Base-by-base conservation (phyloP, 805 yeast species). In the Pichia phayaonensis region DNA sequence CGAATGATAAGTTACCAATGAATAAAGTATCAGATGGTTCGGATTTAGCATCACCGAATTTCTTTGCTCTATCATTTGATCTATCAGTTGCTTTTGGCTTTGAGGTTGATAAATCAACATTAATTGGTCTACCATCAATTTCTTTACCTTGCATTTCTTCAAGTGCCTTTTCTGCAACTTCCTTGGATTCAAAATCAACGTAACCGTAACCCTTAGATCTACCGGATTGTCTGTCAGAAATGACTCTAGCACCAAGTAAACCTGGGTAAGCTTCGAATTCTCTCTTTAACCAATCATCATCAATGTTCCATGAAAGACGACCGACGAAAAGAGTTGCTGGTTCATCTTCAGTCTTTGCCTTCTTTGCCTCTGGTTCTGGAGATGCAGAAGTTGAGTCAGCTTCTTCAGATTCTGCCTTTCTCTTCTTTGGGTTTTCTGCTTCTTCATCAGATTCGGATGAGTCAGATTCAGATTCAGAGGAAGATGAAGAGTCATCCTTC, bases 181-280 rank as follows among this genome's bases (percentile, higher is more conserved):
- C 79, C 64, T 80, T 81, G 62, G 77, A 72, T 61, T 81, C 89
- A 66, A 94, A 94, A 69, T 94, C 99, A 70, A 94, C 97, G 74
- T 94, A 94, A 69, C 95, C 95, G 78, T 87, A 92, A 70, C 99
- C 99, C 78, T 92, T 84, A 50, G 97, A 89, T 74, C 88, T 86
- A 53, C 95, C 80, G 55, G 85, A 86, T 29, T 59, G 64, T 74
- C 94, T 86, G 72, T 94, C 98, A 71, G 83, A 81, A 68, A 94
- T 88, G 59, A 94, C 96, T 74, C 99, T 84, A 59, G 98, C 97
- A 61, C 83, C 69, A 38, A 80, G 63, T 53, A 90, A 94, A 70
- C 95, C 96, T 47, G 92, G 96, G 55, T 70, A 54, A 55, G 77
- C 79, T 68, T 84, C 90, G 69, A 94, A 94, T 74, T 88, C 97